Conservation (phyloP, 805 yeast genomes). For the Vanderwaltozyma verrucispora region DNA sequence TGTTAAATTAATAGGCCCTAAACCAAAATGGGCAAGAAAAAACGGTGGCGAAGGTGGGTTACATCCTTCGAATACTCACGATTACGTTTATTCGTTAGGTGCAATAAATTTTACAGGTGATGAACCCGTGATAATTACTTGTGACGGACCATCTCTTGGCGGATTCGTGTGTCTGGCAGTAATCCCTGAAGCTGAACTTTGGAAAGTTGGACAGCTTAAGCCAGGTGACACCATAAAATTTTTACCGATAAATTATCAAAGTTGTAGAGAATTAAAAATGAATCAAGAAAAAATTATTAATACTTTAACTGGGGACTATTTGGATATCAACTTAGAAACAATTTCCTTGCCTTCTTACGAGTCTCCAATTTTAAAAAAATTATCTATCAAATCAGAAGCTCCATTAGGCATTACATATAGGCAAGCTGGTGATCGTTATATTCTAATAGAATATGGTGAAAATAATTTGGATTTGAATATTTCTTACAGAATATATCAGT, state of each 20-base stretch:
- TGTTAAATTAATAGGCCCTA: constrained; percentile 88
- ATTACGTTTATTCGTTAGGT: constrained; percentile 91
- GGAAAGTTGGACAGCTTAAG: constrained; percentile 97
- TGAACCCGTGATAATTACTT: constrained; percentile 92
- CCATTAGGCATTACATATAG: constrained; percentile 63
- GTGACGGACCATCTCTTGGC: constrained; percentile 97
- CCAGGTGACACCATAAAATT: constrained; percentile 85
- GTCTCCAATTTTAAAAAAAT: constrained; percentile 56
- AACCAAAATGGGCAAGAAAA: constrained; percentile 90
- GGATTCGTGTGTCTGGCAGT: constrained; percentile 97
- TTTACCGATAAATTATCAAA: constrained; percentile 60
- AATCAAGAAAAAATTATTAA: constrained; percentile 50
- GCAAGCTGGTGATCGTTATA: constrained; percentile 94
- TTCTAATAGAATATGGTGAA: constrained; percentile 89
- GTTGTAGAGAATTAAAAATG: constrained; percentile 54
- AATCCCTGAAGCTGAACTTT: constrained; percentile 90
- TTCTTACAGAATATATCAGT: constrained; percentile 73
- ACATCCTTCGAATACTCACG: constrained; percentile 98
- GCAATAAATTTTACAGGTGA: constrained; percentile 98
- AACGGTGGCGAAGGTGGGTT: constrained; percentile 98
- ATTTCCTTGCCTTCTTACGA: constrained; percentile 36
- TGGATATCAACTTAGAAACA: too few species aligned
- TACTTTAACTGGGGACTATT: constrained; percentile 21
- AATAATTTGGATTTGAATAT: constrained; percentile 75
- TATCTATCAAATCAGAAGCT: constrained; percentile 3